Percentiles rank a stretch among this genome's conserved stretches.
These are phyloP conservation scores for Plasmodium fragile DNA, from an alignment of 169 alveolate genomes.

Conservation along the genomic window DNA sequence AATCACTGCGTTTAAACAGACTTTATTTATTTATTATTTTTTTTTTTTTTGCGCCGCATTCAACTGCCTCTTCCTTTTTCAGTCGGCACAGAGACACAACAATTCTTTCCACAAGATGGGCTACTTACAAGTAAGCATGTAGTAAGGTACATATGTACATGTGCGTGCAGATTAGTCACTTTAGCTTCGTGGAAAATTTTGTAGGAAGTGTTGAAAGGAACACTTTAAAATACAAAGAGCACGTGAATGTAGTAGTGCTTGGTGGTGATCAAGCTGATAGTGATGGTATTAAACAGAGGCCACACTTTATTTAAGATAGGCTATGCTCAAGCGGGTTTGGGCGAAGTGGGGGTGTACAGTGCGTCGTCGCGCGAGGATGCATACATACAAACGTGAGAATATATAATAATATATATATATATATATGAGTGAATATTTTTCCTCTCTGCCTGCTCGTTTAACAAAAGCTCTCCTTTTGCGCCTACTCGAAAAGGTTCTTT, in stretches of 20 bases:
- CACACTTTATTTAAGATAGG: background rate
- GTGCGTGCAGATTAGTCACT: background rate
- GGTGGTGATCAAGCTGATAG: background rate
- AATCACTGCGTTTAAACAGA: background rate
- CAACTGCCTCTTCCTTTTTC: background rate
- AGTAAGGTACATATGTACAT: background rate
- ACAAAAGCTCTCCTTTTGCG: conserved; percentile 1
- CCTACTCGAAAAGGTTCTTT: background rate
- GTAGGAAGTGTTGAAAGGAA: background rate
- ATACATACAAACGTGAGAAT: background rate
- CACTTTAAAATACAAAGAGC: background rate
- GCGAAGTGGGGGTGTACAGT: background rate
- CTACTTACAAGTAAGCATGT: background rate
- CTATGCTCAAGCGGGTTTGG: background rate
- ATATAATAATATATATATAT: background rate
- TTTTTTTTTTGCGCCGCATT: background rate
- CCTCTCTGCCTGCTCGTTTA: background rate
- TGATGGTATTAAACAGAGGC: background rate
- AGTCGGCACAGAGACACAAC: background rate
- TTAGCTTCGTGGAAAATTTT: background rate
- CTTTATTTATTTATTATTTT: background rate
- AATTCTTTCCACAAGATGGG: background rate
- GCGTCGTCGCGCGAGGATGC: background rate
- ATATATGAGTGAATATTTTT: background rate
- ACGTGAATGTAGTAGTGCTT: background rate